Evolutionary conservation across 202 grass and related monocot species (phyloP), one percentile per base, ranked within the genome.

Genomic region (Bolboschoenoplectus hybrid): DNA sequence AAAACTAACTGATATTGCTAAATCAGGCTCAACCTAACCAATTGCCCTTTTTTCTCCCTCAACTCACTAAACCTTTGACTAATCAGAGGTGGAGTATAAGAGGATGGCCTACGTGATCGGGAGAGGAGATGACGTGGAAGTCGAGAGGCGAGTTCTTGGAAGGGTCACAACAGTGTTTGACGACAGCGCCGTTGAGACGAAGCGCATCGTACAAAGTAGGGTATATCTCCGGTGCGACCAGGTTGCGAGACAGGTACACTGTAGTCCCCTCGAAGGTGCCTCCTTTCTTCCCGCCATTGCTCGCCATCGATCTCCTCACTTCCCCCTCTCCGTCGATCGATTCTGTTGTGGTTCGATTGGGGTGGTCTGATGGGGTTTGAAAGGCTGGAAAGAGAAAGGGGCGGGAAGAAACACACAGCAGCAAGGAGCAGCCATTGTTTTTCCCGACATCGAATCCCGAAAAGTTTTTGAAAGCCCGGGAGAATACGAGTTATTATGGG

Each of bases 211-310:
- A 91, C 65, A 95, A 82, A 79, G 96, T 88, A 81, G 92, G 89
- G 91, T 89, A 95, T 87, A 94, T 88, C 85, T 98, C 96, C 55
- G 96, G 96, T 35, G 93, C 85, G 19, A 98, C 96, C 55, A 98
- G 85, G 63, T 39, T 98, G 63, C 93, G 90, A 7, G 93, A 95
- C 17, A 98, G 90, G 87, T 92, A 98, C 62, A 98, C 96, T 86
- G 85, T 94, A 3, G 87, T 85, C 14, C 96, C 96, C 17, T 82
- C 80, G 69, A 98, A 98, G 61, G 93, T 95, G 63, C 84, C 82
- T 56, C 72, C 20, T 85, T 86, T 86, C 86, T 81, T 87, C 52
- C 82, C 83, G 11, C 9, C 84, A 67, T 79, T 6, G 57, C 65
- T 12, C 14, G 46, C 87, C 39, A 76, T 58, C 7, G 2, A 5